phyloP scores from a whole-genome alignment of 2,329 filamentous ascomycete species.

The Neonectria sp. region DNA sequence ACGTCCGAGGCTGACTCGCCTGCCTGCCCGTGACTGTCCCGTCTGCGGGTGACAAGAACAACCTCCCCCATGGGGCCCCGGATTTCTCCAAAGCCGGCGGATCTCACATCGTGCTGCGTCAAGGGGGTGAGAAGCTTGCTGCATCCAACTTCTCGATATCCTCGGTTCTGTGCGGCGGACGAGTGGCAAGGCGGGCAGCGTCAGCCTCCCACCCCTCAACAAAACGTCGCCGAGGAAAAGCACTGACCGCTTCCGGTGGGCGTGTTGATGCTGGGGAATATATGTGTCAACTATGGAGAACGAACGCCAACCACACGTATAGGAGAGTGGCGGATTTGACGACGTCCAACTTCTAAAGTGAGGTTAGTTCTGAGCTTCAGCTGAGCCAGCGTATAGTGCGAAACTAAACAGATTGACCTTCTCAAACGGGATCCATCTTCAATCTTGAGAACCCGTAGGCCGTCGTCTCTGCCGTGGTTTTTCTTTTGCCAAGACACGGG shows the following conservation, averaged over 20 bases:
- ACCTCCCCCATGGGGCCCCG: constrained; percentile 22
- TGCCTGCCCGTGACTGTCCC: not conserved
- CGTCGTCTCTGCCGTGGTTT: not conserved
- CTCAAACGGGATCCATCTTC: constrained; percentile 4
- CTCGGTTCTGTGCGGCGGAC: constrained; percentile 23
- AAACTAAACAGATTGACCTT: constrained; percentile 5
- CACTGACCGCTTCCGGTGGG: constrained; percentile 11
- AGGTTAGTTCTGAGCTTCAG: not conserved
- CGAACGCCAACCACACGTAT: not conserved
- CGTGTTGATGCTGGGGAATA: constrained; percentile 4
- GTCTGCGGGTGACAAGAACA: not conserved
- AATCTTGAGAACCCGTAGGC: not conserved
- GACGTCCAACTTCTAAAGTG: not conserved
- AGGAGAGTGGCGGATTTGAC: not conserved
- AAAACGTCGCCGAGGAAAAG: constrained; percentile 5
- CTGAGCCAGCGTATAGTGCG: not conserved
- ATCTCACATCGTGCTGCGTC: constrained; percentile 12
- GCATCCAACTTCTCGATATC: constrained; percentile 3
- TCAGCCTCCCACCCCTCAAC: not conserved
- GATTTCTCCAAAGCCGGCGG: constrained; percentile 13
- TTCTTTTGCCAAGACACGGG: constrained; percentile 5
- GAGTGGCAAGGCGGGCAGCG: constrained; percentile 18
- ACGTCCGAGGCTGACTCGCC: constrained; percentile 13
- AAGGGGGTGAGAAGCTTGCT: not conserved
- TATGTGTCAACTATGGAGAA: not conserved